Percentiles rank a stretch among this genome's conserved stretches.
These are phyloP conservation scores for Casuarina cunninghamiana DNA, from an alignment of 306 rosid genomes.

Conservation along the genomic window DNA sequence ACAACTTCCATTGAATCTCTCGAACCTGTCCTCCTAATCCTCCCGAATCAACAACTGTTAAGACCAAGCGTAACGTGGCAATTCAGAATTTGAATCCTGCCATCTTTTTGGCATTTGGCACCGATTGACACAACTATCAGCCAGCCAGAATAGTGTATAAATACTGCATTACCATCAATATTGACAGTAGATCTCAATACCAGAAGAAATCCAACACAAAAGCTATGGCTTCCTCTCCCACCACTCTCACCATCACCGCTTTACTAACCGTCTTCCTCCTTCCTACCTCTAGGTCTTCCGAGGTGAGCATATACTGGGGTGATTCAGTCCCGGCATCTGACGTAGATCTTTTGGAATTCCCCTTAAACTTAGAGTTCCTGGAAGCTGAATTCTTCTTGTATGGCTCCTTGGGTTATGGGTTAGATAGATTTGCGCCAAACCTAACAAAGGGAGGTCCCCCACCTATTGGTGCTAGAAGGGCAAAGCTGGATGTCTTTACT, in stretches of 20 bases:
- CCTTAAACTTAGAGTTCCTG: conserved; percentile 61
- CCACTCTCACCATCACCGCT: conserved; percentile 7
- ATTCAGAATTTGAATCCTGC: too few species aligned
- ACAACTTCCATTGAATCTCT: too few species aligned
- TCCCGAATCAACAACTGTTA: too few species aligned
- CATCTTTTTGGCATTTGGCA: too few species aligned
- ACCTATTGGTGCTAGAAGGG: conserved; percentile 58
- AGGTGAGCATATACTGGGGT: too few species aligned
- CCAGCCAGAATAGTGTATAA: too few species aligned
- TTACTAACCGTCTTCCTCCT: conserved; percentile 27
- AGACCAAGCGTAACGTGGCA: too few species aligned
- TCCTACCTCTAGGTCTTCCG: conserved; percentile 23
- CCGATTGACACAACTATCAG: too few species aligned
- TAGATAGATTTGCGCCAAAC: conserved; percentile 49
- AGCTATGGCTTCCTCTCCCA: neutral
- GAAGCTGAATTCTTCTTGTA: conserved; percentile 71
- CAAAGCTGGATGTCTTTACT: conserved; percentile 29
- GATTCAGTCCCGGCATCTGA: conserved; percentile 17
- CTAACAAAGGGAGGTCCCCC: conserved; percentile 52
- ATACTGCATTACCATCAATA: too few species aligned
- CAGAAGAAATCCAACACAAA: neutral
- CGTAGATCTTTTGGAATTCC: conserved; percentile 52
- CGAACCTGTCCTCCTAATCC: too few species aligned
- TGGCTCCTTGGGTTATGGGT: conserved; percentile 58
- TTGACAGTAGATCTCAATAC: neutral